Evolutionary conservation across 169 alveolate species (phyloP), one percentile per base, ranked within the genome.

Genomic region (Cryptosporidium viatorum): DNA sequence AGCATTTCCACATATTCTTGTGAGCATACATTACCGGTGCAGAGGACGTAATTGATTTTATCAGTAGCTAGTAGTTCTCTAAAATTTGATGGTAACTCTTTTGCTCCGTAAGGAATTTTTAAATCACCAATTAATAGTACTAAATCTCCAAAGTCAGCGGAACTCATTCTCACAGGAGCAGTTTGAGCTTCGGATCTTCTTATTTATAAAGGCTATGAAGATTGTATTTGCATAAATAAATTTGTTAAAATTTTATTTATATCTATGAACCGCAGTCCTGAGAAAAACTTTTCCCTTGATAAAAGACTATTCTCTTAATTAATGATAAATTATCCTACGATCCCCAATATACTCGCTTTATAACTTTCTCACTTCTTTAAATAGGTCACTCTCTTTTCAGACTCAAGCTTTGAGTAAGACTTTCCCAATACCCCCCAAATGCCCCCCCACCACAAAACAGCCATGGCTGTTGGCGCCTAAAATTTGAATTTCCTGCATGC

Each of bases 71-170:
- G 89, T 67, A 97, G 93, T 50, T 96, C 97, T 85, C 96, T 95
- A 91, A 97, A 97, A 87, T 96, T 92, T 9, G 95, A 95, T 21
- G 98, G 97, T 33, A 97, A 70, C 74, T 94, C 98, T 55, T 93
- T 91, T 29, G 98, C 95, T 85, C 99, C 89, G 85, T 95, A 95
- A 8, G 99, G 98, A 43, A 97, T 96, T 87, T 96, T 96, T 84
- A 97, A 91, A 85, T 97, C 99, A 39, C 98, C 98, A 29, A 96
- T 95, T 45, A 97, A 93, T 2, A 97, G 93, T 23, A 95, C 99
- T 51, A 97, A 91, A 91, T 96, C 94, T 69, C 92, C 92, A 71
- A 92, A 93, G 35, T 80, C 89, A 8, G 75, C 26, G n/a, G 89
- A 62, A 29, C 89, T 16, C 89, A 80, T 80, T 18, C 26, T 55